Evolutionary conservation across 2,329 filamentous ascomycete species (phyloP).

Genomic region (Pseudogymnoascus pannorum): DNA sequence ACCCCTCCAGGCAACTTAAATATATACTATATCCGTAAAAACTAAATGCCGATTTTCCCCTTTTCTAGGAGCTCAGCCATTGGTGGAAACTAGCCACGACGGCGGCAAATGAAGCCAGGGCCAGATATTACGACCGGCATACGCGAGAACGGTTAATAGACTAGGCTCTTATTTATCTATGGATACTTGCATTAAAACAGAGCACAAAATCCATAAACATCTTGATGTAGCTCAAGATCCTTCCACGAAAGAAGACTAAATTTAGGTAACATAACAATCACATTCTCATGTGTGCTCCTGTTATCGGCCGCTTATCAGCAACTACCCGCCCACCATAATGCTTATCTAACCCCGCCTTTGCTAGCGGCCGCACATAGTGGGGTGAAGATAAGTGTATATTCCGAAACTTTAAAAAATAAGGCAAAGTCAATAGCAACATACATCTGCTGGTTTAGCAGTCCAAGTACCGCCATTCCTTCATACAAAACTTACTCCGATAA

Average conservation of each 20-base stretch:
- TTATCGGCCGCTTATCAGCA: neutral
- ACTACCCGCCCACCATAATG: neutral
- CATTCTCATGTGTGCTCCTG: neutral
- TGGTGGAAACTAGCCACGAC: neutral
- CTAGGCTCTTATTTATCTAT: neutral
- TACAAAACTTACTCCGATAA: neutral
- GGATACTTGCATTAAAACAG: neutral
- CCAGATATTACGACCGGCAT: neutral
- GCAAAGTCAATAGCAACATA: neutral
- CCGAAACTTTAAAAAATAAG: neutral
- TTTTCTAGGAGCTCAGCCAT: neutral
- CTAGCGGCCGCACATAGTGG: conserved; percentile 5
- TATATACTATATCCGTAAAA: neutral
- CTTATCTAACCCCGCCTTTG: conserved; percentile 1
- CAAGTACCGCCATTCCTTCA: neutral
- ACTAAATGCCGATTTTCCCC: neutral
- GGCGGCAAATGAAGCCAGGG: neutral
- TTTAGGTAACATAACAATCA: neutral
- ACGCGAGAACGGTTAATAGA: neutral
- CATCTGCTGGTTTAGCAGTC: neutral
- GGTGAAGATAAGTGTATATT: neutral
- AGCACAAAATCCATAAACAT: neutral
- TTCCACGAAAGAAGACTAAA: neutral
- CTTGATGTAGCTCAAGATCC: neutral
- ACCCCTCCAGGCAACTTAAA: neutral